A percentile compares a stretch with the other conserved stretches of the same genome.
phyloP scores from a whole-genome alignment of 805 yeast genomes.

The Pichia rugopelliculosa region DNA sequence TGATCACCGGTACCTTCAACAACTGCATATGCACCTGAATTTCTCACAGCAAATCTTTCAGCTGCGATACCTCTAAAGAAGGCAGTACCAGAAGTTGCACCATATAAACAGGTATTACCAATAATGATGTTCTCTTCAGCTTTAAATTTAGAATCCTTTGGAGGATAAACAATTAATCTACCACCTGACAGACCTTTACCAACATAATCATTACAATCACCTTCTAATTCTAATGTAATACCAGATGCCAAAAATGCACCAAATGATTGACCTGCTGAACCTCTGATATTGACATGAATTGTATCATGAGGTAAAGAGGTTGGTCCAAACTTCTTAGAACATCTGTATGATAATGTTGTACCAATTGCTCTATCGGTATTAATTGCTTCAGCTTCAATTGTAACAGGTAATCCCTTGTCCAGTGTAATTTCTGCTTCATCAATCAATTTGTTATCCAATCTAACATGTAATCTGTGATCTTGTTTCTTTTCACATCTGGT shows the following conservation, averaged over 20 bases:
- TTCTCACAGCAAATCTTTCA: slow-evolving; percentile 96
- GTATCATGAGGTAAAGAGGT: slow-evolving; percentile 93
- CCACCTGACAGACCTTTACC: slow-evolving; percentile 98
- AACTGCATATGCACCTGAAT: slow-evolving; percentile 96
- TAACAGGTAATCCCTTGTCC: slow-evolving; percentile 92
- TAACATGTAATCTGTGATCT: slow-evolving; percentile 87
- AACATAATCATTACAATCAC: slow-evolving; percentile 97
- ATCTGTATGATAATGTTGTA: slow-evolving; percentile 87
- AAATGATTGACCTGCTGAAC: slow-evolving; percentile 97
- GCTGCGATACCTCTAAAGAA: slow-evolving; percentile 97
- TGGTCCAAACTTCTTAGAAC: slow-evolving; percentile 90
- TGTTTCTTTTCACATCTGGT: slow-evolving; percentile 88
- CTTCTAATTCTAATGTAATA: slow-evolving; percentile 88
- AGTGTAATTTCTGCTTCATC: slow-evolving; percentile 95
- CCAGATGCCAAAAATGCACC: slow-evolving; percentile 98
- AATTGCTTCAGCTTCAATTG: slow-evolving; percentile 85
- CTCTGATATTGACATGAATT: slow-evolving; percentile 82
- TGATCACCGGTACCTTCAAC: slow-evolving; percentile 98
- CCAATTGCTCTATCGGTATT: slow-evolving; percentile 97
- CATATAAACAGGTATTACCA: slow-evolving; percentile 96
- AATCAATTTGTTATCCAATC: slow-evolving; percentile 90
- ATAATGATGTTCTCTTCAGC: slow-evolving; percentile 95
- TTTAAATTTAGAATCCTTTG: slow-evolving; percentile 72
- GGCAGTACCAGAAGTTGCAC: slow-evolving; percentile 94
- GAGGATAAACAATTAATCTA: slow-evolving; percentile 86